Conservation (phyloP, 2,329 filamentous ascomycete species). For the Thielaviopsis ethacetica region DNA sequence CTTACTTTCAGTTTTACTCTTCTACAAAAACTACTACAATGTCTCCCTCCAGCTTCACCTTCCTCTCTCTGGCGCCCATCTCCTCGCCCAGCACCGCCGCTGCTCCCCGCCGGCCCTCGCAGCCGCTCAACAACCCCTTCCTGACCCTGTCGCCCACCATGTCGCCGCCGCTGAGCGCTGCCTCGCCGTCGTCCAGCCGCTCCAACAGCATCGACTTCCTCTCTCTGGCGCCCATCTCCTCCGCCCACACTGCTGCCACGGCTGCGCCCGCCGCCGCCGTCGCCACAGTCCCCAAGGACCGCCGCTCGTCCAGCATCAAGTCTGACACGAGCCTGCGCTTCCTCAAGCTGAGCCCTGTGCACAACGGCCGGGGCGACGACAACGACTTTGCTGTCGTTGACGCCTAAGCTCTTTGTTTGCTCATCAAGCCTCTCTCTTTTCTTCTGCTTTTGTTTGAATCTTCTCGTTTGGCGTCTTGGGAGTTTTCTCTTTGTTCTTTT, state of each 20-base stretch:
- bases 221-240: conserved; percentile 8
- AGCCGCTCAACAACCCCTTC: conserved; percentile 21
- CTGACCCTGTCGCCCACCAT: conserved; percentile 42
- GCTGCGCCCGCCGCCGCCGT: conserved; percentile 15
- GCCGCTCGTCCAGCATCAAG: conserved; percentile 39
- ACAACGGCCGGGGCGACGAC: conserved; percentile 45
- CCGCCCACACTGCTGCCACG: neutral
- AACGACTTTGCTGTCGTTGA: conserved; percentile 29
- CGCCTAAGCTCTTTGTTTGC: conserved; percentile 6
- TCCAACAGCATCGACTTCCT: conserved; percentile 14
- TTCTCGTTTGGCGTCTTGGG: neutral
- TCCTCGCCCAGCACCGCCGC: conserved; percentile 1
- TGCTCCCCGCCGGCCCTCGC: neutral
- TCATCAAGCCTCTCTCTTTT: neutral
- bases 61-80: conserved; percentile 10
- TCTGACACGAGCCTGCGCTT: conserved; percentile 29
- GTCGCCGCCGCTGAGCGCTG: conserved; percentile 15
- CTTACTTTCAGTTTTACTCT: neutral
- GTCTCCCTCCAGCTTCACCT: conserved; percentile 7
- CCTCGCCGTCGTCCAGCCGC: conserved; percentile 14
- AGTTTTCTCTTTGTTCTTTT: neutral
- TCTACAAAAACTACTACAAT: neutral
- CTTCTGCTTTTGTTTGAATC: neutral
- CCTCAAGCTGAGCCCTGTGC: conserved; percentile 48
- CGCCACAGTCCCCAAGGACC: conserved; percentile 17